phyloP scores from a whole-genome alignment of 768 basidiomycete genomes.

The Amanita phalloides region DNA sequence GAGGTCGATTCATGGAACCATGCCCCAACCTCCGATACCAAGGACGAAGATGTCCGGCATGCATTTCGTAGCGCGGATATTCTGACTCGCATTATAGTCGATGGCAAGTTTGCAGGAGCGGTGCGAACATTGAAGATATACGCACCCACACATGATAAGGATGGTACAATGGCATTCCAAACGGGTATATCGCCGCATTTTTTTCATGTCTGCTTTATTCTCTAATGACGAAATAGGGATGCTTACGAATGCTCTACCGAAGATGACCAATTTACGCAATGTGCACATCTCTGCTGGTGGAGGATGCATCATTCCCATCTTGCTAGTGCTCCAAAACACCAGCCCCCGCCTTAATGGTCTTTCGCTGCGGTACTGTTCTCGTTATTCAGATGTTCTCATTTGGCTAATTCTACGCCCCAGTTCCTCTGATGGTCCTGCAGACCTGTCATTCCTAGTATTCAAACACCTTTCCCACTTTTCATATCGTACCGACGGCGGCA shows the following conservation, averaged over 20 bases:
- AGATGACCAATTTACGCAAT: slow-evolving; percentile 45
- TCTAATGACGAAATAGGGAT: slow-evolving; percentile 33
- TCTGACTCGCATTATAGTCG: slow-evolving; percentile 53
- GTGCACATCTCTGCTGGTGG: slow-evolving; percentile 49
- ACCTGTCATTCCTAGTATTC: slow-evolving; percentile 37
- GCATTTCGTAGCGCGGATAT: slow-evolving; percentile 64
- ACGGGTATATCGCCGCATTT: slow-evolving; percentile 30
- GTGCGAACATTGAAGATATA: slow-evolving; percentile 51
- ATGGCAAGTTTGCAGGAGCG: slow-evolving; percentile 44
- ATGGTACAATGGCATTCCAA: slow-evolving; percentile 50
- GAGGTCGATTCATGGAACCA: slow-evolving; percentile 10
- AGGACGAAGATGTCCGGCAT: slow-evolving; percentile 37
- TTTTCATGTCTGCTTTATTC: background rate
- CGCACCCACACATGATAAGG: slow-evolving; percentile 35
- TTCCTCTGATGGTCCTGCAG: slow-evolving; percentile 31
- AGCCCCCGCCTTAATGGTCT: slow-evolving; percentile 45
- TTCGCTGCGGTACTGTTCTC: slow-evolving; percentile 36
- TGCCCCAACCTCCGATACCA: slow-evolving; percentile 9
- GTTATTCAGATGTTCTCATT: background rate
- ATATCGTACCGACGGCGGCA: slow-evolving; percentile 36
- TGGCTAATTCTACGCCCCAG: slow-evolving; percentile 13
- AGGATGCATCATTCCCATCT: slow-evolving; percentile 40
- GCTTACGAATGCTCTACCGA: slow-evolving; percentile 59
- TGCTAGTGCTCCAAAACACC: slow-evolving; percentile 39
- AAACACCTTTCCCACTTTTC: slow-evolving; percentile 50